A percentile compares a stretch with the other conserved stretches of the same genome.
These are phyloP conservation scores for Elymus sibiricus DNA, from an alignment of 176 grass and related monocot species.

Conservation along the genomic window DNA sequence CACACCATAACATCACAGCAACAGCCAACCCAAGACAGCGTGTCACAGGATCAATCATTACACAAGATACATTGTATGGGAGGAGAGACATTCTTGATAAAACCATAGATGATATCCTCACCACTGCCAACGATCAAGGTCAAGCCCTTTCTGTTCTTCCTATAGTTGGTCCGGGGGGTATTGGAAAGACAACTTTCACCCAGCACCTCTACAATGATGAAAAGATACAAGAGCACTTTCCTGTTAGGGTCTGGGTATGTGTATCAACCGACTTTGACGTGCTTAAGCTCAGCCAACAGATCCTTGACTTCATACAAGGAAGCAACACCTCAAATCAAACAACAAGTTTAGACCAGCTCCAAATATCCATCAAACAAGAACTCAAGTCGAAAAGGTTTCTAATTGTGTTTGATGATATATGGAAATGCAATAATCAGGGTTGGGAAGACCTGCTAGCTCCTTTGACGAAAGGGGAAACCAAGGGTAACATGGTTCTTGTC, in stretches of 20 bases:
- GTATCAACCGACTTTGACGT: neutral
- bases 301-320: neutral
- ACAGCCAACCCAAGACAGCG: neutral
- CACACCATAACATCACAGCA: neutral
- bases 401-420: neutral
- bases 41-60: neutral
- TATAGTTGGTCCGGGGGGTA: neutral
- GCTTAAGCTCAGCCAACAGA: neutral
- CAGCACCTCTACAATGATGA: neutral
- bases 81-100: neutral
- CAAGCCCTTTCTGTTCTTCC: neutral
- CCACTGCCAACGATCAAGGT: rapidly evolving
- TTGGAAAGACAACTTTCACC: neutral
- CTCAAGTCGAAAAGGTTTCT: neutral
- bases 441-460: neutral
- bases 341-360: neutral
- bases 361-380: neutral
- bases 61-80: neutral
- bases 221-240: neutral
- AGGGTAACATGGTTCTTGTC: neutral
- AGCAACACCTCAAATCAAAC: neutral
- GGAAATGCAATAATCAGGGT: neutral
- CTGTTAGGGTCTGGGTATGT: neutral
- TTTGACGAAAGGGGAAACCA: neutral
- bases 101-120: neutral